Base-by-base conservation (phyloP, 108 stramenopile genomes). In the Discostella pseudostelligera region DNA sequence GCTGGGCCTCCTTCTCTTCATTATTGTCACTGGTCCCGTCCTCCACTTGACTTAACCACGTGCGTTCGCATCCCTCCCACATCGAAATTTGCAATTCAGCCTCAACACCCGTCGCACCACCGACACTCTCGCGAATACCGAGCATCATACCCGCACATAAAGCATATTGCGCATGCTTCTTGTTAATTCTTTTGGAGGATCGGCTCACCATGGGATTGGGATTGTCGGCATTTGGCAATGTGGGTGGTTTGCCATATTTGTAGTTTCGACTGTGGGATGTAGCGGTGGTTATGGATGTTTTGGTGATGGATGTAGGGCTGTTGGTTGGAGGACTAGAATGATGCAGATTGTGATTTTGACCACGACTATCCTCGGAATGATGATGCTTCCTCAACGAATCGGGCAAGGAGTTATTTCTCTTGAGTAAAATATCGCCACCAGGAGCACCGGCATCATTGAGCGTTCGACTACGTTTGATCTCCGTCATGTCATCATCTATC, bases 141-240 rank as follows among this genome's bases (percentile, higher is more conserved):
- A 93, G 78, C 93, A 95, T 94, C 96, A 96, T 96, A 17, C 90
- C 89, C 14, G 87, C 88, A 21, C 87, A 79, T 1, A 95, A 64
- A 10, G 83, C 80, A 50, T 91, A 92, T 42, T 83, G 84, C 14
- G 87, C 85, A 56, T 90, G 92, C 45, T 76, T 76, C 54, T 70
- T 83, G 8, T 84, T 67, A 44, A 93, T 92, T 59, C 69, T 74
- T 46, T 78, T 82, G 13, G 65, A 65, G 11, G 59, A 49, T 40
- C 58, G 69, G 12, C 37, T 44, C 17, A 74, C 74, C 14, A 74
- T 74, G 28, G 74, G 74, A 62, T 74, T 74, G 14, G 74, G 74
- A 16, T 42, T 47, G 11, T 61, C 39, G 14, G 59, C 28, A 29
- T 35, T 28, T 26, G 65, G 44, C 4, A 66, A 26, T 20, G 43